Evolutionary conservation across 2,329 filamentous ascomycete species (phyloP), one percentile per base, ranked within the genome.

Genomic region (Fusarium oxysporum): DNA sequence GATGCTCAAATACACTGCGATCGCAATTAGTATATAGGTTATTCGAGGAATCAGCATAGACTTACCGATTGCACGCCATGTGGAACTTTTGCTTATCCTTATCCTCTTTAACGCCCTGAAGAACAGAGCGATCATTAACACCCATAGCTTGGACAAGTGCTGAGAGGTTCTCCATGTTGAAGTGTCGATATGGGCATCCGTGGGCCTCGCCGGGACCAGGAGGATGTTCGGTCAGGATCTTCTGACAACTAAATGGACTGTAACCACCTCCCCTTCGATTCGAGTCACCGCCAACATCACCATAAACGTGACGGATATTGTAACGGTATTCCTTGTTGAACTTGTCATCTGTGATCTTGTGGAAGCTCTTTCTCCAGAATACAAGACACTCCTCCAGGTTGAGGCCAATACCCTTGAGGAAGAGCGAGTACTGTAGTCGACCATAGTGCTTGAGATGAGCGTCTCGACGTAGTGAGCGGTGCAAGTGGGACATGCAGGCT

Each of bases 251-350:
- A 79, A 94, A 97, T 0, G 96, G 94, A 54, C 93, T 93, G 81
- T 98, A 98, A 25, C 96, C 96, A 61, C 93, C 89, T 45, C 95
- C 93, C 60, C 96, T 90, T 37, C 96, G 90, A 80, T 97, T 98
- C 25, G 91, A 88, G 82, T 98, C 96, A 65, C 96, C 96, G 61
- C 96, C 96, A 1, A 98, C 96, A 78, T 98, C 96, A 74, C 96
- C 96, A 81, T 98, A 99, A 1, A 87, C 83, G 86, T 99, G 96
- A n/a, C 95, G 93, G 65, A 98, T 90, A 81, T 99, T 98, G 87
- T 99, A 99, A 48, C 93, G 90, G 84, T 99, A 98, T 80, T 98
- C 95, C 80, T 98, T 98, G 83, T 97, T 97, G 88, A 98, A 99
- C 40, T 92, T 92, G 78, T 98, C 96, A 78, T 98, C 96, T 1